Evolutionary conservation across 2,329 filamentous ascomycete species (phyloP), one percentile per base, ranked within the genome.

Genomic region (Cladosporium phlei): DNA sequence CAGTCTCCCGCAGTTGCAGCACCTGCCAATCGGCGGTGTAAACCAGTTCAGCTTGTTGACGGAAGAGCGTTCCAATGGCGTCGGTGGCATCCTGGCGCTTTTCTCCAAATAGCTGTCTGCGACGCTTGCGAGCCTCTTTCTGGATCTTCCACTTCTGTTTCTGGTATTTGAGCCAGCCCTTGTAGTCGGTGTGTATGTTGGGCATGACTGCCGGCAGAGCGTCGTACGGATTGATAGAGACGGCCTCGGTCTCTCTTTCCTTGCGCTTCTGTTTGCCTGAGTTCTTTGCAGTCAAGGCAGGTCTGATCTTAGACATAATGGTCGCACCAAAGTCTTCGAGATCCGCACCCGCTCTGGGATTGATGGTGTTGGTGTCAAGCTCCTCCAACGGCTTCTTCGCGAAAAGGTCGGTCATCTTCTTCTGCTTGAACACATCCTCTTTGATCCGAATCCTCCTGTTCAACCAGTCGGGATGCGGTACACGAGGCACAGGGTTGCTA

Each of bases 131-230:
- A 25, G 91, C 89, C 64, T 95, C 86, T 61, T 89, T 95, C 64
- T 99, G 93, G 28, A 97, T 85, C 71, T 91, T 96, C 93, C 93
- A 99, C 68, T 98, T 98, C 70, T 90, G 82, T 68, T 99, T 99
- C 64, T 98, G 93, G 60, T 97, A 97, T 60, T 85, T 78, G 44
- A 99, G 66, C 73, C 95, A 98, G 0, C 80, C 88, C 14, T 80
- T 72, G 57, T 99, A 99, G 66, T 98, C 85, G 38, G 93, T 82
- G 0, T 82, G 86, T 16, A 93, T 86, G 19, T 78, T 79, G 1
- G 93, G 91, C 85, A 95, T 94, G 32, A 80, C 77, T 51, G 85
- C 80, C 0, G 93, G 93, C 11, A 98, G 74, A 19, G 80, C 80
- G 21, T 88, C 83, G 66, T 88, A 94, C 0, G 89, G 89, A 61